phyloP scores from a whole-genome alignment of 345 rosid genomes.

The Gossypium longicalyx region DNA sequence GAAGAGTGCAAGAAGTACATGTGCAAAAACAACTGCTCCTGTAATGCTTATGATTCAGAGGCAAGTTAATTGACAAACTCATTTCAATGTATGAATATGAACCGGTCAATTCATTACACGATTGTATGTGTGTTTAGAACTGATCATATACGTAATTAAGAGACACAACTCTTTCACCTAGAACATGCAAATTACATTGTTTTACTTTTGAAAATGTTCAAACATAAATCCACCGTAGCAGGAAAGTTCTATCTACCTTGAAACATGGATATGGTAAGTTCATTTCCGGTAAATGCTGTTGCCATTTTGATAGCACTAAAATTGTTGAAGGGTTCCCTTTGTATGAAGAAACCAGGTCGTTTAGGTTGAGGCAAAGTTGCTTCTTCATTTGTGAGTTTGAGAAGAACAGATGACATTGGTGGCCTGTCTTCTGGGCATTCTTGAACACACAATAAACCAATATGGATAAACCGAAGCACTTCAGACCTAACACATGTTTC shows the following conservation, averaged over 20 bases:
- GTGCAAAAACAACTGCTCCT: slow-evolving; percentile 42
- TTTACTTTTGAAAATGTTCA: not conserved
- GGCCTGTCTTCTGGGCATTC: slow-evolving; percentile 12
- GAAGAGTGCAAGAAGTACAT: slow-evolving; percentile 26
- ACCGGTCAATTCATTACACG: too few relatives aligned
- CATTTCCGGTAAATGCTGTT: not conserved
- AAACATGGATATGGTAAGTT: not conserved
- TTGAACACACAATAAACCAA: slow-evolving; percentile 10
- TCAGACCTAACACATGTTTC: slow-evolving; percentile 3
- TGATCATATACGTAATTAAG: not conserved
- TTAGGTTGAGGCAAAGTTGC: slow-evolving; percentile 10
- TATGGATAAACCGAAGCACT: not conserved
- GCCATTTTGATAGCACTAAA: not conserved
- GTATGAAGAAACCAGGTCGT: slow-evolving; percentile 6
- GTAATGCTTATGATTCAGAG: slow-evolving; percentile 36
- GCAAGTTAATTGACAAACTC: too few relatives aligned
- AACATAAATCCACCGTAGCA: not conserved
- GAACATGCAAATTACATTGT: too few relatives aligned
- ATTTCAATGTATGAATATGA: too few relatives aligned
- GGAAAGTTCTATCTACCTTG: slow-evolving; percentile 8
- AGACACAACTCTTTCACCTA: not conserved
- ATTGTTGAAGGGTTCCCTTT: not conserved
- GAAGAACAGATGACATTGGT: slow-evolving; percentile 5
- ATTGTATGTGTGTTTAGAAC: too few relatives aligned
- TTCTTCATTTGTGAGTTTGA: slow-evolving; percentile 9